Conservation (phyloP, 345 rosid species). For the Populus deltoides region DNA sequence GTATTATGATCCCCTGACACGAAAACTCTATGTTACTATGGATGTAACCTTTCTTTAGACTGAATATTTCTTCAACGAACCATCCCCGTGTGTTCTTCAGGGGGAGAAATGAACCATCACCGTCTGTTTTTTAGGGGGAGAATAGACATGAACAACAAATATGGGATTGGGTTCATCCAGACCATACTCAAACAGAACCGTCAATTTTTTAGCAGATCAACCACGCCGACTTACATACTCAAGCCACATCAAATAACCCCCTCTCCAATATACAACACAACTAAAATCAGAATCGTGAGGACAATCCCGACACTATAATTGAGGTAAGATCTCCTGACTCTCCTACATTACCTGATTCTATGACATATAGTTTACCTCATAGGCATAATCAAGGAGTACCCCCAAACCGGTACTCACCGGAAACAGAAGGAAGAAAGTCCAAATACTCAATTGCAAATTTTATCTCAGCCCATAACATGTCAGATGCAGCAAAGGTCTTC, state of each 20-base stretch:
- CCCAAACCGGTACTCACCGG: not conserved
- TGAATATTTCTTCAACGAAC: no score
- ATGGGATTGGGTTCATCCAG: not conserved
- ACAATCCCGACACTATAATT: fast-evolving
- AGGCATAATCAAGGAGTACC: not conserved
- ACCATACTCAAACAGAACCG: no score
- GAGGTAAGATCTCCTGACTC: not conserved
- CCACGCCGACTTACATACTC: fast-evolving
- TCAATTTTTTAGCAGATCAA: not conserved
- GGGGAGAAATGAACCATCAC: no score
- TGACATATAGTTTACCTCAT: not conserved
- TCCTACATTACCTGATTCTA: not conserved
- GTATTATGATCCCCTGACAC: not conserved
- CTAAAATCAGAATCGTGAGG: not conserved
- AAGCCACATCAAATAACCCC: not conserved
- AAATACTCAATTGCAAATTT: no score
- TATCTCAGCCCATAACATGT: not conserved
- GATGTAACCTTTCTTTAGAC: no score
- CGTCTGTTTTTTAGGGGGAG: no score
- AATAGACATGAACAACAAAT: not conserved
- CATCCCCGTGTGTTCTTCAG: not conserved
- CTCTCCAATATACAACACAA: not conserved
- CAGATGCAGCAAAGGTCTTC: fast-evolving
- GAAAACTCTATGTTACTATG: no score
- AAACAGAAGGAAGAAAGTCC: not conserved